Conservation (phyloP, 2,329 filamentous ascomycete species). For the Claviceps capensis region DNA sequence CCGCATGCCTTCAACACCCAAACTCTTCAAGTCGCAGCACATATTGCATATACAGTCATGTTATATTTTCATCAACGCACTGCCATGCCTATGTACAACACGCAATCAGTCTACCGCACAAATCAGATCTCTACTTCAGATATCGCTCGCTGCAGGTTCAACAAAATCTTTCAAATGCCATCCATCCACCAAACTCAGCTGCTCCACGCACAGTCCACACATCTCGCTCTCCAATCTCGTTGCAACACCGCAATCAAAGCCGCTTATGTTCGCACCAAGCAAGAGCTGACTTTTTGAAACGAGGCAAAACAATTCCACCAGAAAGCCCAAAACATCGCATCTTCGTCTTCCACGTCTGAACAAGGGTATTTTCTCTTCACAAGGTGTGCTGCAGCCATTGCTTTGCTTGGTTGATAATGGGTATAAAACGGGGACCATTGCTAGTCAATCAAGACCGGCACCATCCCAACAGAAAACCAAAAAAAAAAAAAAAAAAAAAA, state of each 20-base stretch:
- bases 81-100: background rate
- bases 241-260: background rate
- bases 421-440: slow-evolving; percentile 20
- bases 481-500: slow-evolving; percentile 1
- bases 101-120: background rate
- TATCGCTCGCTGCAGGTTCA: background rate
- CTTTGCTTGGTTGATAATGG: slow-evolving; percentile 18
- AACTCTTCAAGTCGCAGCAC: background rate
- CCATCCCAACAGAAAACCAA: slow-evolving; percentile 9
- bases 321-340: background rate
- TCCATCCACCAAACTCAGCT: background rate
- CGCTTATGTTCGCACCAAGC: background rate
- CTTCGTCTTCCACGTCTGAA: slow-evolving; percentile 1
- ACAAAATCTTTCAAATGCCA: background rate
- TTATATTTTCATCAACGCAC: background rate
- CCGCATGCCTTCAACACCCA: too few relatives aligned
- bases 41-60: background rate
- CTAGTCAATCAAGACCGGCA: slow-evolving; percentile 21
- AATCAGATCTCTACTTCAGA: background rate
- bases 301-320: background rate
- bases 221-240: background rate
- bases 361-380: slow-evolving; percentile 20
- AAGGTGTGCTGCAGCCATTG: slow-evolving; percentile 15
- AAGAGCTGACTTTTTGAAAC: background rate
- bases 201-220: background rate